Base-by-base conservation (phyloP, 169 alveolate genomes). In the Plasmodium gaboni region DNA sequence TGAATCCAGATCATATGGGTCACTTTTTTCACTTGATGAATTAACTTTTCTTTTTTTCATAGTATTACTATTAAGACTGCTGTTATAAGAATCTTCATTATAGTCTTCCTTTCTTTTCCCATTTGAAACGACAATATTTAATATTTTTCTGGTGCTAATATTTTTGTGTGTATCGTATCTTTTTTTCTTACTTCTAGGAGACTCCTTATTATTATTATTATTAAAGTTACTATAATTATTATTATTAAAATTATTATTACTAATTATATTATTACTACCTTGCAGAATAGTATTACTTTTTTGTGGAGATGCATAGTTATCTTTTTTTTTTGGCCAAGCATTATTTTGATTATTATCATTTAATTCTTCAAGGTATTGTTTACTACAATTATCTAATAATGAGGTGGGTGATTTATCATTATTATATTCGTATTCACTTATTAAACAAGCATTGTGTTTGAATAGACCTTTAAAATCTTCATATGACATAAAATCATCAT, bases 341-440 rank as follows among this genome's bases (percentile, higher is more conserved):
- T 78, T 63, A 55, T 64, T 78, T 78, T 78, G 78, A 48, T 69
- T 67, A 60, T 38, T 48, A 10, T 46, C 2, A 51, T 44, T 63
- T 46, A 69, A 55, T 7, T 50, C 22, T 26, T 83, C 83, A 19
- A 32, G 12, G 53, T 85, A 70, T n/a, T 70, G 69, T 17, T 63
- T 71, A 38, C 57, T 87, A 53, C 24, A 42, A 53, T 60, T 60
- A 46, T 61, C 87, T 15, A 26, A 44, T 32, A 32, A 32, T 44
- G 42, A 26, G 19, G n/a, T 68, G 12, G 73, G 26, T 55, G 59
- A 19, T 38, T 83, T 70, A n/a, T 83, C 70, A 32, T 67, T 83
- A n/a, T 70, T 83, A 83, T 53, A 86, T 86, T 86, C 87, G 44
- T 86, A 73, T 50, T 86, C 92, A 71, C 92, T 86, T 38, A 71